Evolutionary conservation across 2,329 filamentous ascomycete species (phyloP), one percentile per base, ranked within the genome.

Genomic region (Sclerotinia sclerotiorum): DNA sequence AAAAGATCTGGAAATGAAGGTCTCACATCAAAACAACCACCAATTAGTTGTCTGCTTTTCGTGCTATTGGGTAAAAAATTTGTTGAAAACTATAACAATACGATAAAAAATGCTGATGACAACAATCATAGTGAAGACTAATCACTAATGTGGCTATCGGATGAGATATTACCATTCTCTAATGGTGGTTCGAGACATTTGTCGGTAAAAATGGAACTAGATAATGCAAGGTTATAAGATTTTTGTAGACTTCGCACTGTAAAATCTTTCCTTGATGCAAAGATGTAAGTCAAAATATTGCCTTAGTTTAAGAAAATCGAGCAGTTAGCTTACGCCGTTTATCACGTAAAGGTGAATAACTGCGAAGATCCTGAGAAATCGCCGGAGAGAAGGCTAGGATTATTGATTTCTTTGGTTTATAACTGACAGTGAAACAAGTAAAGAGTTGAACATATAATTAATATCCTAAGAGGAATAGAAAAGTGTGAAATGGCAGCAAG

Each of bases 61-160:
- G 8, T 15, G 17, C n/a, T 4, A 21, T 1, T 8, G 5, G 0
- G 5, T 2, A 21, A 10, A 51, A 39, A 0, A 0, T 7, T 21
- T 42, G 3, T 3, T 42, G 0, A 27, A 13, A 15, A 5, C 15
- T 6, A 19, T 27, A 2, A 7, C 8, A 27, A 2, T 3, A 39
- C 19, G 15, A 5, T 8, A 3, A 27, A 17, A 51, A 63, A 0
- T 4, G 5, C 15, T 10, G 2, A 27, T 51, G 60, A 5, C 46
- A 39, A 42, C 6, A 19, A 62, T 3, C n/a, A 32, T 48, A 32
- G 44, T 27, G 27, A 8, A 5, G 2, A 48, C 19, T 3, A 39
- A 39, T 17, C 15, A 24, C 21, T 24, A 10, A 24, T 21, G 27
- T 62, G 21, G 21, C 3, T 24, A 35, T 49, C 49, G 13, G 21